These are phyloP conservation scores for Phoma sp. DNA, from an alignment of 2,329 filamentous ascomycete genomes.

Conservation along the genomic window DNA sequence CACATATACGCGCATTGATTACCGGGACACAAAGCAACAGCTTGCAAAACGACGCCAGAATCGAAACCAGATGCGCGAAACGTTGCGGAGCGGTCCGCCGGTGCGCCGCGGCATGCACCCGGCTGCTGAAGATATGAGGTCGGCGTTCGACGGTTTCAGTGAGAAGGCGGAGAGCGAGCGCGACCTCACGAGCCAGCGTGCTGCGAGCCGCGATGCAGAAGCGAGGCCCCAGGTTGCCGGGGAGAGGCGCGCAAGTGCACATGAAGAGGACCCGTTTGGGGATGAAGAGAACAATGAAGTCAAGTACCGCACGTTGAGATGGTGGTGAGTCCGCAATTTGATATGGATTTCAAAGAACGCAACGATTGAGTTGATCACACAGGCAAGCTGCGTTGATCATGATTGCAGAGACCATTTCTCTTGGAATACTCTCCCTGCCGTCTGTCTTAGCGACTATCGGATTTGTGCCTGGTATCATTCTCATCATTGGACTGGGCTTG, in stretches of 20 bases:
- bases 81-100: slow-evolving; percentile 2
- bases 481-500: slow-evolving; percentile 59
- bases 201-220: slow-evolving; percentile 1
- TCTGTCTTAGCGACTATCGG: slow-evolving; percentile 58
- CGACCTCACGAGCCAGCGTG: slow-evolving; percentile 6
- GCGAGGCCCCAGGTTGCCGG: not conserved
- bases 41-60: not conserved
- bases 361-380: not conserved
- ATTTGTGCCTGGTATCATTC: slow-evolving; percentile 59
- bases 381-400: slow-evolving; percentile 46
- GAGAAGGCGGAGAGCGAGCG: slow-evolving; percentile 4
- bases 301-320: slow-evolving; percentile 58
- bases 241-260: not conserved
- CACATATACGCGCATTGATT: too few species aligned
- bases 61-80: slow-evolving; percentile 5
- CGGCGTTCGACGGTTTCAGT: slow-evolving; percentile 1
- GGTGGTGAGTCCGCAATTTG: slow-evolving; percentile 45
- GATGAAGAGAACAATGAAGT: slow-evolving; percentile 47
- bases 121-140: not conserved
- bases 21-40: too few species aligned
- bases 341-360: slow-evolving; percentile 6
- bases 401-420: slow-evolving; percentile 63
- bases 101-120: slow-evolving; percentile 14
- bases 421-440: slow-evolving; percentile 60
- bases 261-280: slow-evolving; percentile 28